Evolutionary conservation across 495 filamentous ascomycete species (phyloP).

Genomic region (Aspergillus haitiensis): DNA sequence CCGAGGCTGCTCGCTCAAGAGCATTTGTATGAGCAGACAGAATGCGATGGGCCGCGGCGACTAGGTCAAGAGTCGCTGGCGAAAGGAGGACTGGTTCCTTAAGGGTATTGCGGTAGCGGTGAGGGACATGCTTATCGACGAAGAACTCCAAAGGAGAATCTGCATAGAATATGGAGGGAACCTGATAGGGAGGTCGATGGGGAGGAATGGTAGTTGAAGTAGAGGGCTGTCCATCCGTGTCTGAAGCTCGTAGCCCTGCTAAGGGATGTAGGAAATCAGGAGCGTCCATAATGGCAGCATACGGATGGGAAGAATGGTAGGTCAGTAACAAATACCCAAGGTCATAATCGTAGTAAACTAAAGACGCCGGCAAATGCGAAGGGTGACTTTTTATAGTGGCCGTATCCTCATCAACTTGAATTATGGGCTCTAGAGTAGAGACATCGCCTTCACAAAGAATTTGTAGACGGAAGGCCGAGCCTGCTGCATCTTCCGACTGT

Average conservation of each 20-base stretch:
- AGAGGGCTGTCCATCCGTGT: slow-evolving; percentile 24
- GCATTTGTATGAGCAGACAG: slow-evolving; percentile 70
- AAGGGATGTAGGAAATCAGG: slow-evolving; percentile 48
- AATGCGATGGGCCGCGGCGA: slow-evolving; percentile 74
- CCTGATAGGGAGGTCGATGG: slow-evolving; percentile 68
- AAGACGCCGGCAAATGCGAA: slow-evolving; percentile 55
- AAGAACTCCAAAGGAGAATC: slow-evolving; percentile 59
- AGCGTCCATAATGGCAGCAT: slow-evolving; percentile 65
- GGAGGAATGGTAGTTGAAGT: slow-evolving; percentile 31
- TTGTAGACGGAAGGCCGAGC: slow-evolving; percentile 70
- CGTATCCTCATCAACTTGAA: slow-evolving; percentile 54
- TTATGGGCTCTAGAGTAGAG: slow-evolving; percentile 59
- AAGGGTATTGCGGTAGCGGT: slow-evolving; percentile 59
- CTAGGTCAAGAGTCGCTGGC: slow-evolving; percentile 69
- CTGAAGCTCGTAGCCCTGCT: slow-evolving; percentile 34
- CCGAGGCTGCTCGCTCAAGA: slow-evolving; percentile 72
- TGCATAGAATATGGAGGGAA: slow-evolving; percentile 62
- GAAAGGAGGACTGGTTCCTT: slow-evolving; percentile 74
- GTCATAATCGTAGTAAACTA: slow-evolving; percentile 70
- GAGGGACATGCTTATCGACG: slow-evolving; percentile 59
- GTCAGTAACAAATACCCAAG: slow-evolving; percentile 80
- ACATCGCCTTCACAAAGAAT: slow-evolving; percentile 63
- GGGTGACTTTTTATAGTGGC: slow-evolving; percentile 32
- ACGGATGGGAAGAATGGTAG: slow-evolving; percentile 58
- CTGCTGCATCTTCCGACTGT: slow-evolving; percentile 59